Evolutionary conservation across 768 basidiomycete species (phyloP).

Genomic region (Hysterangium stoloniferum): DNA sequence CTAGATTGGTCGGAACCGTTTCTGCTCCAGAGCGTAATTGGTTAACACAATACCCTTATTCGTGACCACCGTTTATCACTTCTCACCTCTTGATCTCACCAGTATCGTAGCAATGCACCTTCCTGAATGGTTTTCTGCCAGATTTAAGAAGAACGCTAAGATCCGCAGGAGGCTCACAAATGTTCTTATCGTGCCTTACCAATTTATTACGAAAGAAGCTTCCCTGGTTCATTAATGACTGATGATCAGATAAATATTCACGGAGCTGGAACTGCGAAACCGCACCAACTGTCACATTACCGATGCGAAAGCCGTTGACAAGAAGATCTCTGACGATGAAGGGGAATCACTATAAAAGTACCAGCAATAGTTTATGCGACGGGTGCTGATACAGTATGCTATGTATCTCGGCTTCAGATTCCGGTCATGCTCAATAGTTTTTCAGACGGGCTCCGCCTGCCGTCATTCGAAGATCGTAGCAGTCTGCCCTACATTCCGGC

Average conservation of each 20-base stretch:
- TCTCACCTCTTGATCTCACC: not conserved
- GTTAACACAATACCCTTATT: not conserved
- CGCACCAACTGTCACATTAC: not conserved
- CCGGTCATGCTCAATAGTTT: not conserved
- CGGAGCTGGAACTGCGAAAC: not conserved
- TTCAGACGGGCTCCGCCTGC: not conserved
- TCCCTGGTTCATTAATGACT: not conserved
- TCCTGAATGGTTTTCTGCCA: slow-evolving; percentile 20
- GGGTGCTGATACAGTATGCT: slow-evolving; percentile 1
- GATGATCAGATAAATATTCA: not conserved
- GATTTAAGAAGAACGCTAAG: slow-evolving; percentile 18
- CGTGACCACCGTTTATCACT: not conserved
- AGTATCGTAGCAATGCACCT: slow-evolving; percentile 14
- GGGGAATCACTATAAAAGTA: not conserved
- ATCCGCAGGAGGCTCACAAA: slow-evolving; percentile 15
- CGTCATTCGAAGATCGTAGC: too few relatives aligned
- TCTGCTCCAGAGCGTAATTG: not conserved
- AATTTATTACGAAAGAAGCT: slow-evolving; percentile 10
- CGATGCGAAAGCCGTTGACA: not conserved
- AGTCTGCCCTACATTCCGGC: too few relatives aligned
- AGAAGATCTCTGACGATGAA: not conserved
- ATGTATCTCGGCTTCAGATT: not conserved
- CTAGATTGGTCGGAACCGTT: not conserved
- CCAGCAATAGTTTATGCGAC: not conserved
- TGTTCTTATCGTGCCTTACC: slow-evolving; percentile 18